Evolutionary conservation across 2,329 filamentous ascomycete species (phyloP).

Genomic region (Diaporthe destruens): DNA sequence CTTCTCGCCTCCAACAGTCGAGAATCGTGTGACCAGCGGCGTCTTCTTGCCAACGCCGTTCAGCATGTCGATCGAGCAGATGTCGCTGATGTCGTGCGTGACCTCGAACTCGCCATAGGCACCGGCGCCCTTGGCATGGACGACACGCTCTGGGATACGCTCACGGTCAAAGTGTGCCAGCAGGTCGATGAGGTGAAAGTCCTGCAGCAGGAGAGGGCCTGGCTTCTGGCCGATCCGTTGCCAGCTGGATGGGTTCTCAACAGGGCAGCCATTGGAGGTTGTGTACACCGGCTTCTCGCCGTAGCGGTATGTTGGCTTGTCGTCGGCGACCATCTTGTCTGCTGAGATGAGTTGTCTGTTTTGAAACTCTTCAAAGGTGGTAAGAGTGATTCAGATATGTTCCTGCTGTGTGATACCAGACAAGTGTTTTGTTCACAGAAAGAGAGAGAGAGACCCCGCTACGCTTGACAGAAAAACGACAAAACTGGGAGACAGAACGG

Average conservation of each 20-base stretch:
- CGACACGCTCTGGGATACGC: conserved; percentile 46
- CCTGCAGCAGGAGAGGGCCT: conserved; percentile 73
- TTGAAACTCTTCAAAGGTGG: conserved; percentile 36
- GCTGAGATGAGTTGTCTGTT: conserved; percentile 26
- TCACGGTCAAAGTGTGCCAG: conserved; percentile 66
- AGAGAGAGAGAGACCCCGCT: no score
- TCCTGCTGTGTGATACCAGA: not conserved
- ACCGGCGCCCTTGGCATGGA: conserved; percentile 47
- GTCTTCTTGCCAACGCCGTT: conserved; percentile 57
- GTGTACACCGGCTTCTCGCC: conserved; percentile 70
- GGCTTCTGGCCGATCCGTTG: conserved; percentile 62
- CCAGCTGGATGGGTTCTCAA: conserved; percentile 60
- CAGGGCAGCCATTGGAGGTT: conserved; percentile 70
- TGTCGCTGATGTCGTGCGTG: conserved; percentile 44
- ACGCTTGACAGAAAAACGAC: not conserved
- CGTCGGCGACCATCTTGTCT: conserved; percentile 57
- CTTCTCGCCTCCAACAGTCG: conserved; percentile 78
- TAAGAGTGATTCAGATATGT: not conserved
- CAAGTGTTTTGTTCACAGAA: not conserved
- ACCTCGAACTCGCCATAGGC: conserved; percentile 47
- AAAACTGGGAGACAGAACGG: not conserved
- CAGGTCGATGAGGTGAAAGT: conserved; percentile 74
- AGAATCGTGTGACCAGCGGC: conserved; percentile 77
- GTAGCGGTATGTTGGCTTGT: conserved; percentile 64
- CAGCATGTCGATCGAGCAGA: conserved; percentile 10